Conservation (phyloP, 2,329 filamentous ascomycete species). For the Massarina eburnea region DNA sequence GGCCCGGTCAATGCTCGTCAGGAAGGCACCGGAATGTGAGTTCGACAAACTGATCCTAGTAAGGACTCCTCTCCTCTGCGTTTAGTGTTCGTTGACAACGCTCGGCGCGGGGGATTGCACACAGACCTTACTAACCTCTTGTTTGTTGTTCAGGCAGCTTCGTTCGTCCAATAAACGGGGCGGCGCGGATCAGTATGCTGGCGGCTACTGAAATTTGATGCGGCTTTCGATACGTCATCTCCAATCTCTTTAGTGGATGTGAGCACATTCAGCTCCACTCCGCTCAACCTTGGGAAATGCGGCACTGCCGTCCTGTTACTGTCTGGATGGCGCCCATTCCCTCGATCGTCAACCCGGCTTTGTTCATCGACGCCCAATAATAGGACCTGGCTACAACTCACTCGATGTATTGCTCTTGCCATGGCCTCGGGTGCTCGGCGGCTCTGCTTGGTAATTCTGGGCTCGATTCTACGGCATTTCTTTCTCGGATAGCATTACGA, state of each 20-base stretch:
- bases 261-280: constrained; percentile 31
- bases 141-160: constrained; percentile 51
- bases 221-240: constrained; percentile 45
- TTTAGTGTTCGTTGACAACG: constrained; percentile 75
- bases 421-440: constrained; percentile 31
- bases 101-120: constrained; percentile 67
- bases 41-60: constrained; percentile 77
- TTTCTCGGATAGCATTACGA: constrained; percentile 24
- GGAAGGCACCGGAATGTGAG: constrained; percentile 97
- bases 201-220: constrained; percentile 51
- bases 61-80: constrained; percentile 86
- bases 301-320: constrained; percentile 46
- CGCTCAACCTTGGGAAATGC: constrained; percentile 47
- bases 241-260: constrained; percentile 42
- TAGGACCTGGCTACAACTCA: constrained; percentile 36
- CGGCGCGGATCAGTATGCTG: constrained; percentile 49
- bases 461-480: constrained; percentile 33
- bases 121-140: constrained; percentile 50
- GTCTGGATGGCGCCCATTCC: constrained; percentile 42
- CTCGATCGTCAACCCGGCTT: constrained; percentile 40
- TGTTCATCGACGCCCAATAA: constrained; percentile 37
- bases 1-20: constrained; percentile 75
- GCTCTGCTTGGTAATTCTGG: constrained; percentile 28
- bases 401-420: constrained; percentile 24
- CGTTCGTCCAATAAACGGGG: constrained; percentile 56